A percentile compares a stretch with the other conserved stretches of the same genome.
These are phyloP conservation scores for Allodekkera sacchari DNA, from an alignment of 805 yeast species.

Conservation along the genomic window DNA sequence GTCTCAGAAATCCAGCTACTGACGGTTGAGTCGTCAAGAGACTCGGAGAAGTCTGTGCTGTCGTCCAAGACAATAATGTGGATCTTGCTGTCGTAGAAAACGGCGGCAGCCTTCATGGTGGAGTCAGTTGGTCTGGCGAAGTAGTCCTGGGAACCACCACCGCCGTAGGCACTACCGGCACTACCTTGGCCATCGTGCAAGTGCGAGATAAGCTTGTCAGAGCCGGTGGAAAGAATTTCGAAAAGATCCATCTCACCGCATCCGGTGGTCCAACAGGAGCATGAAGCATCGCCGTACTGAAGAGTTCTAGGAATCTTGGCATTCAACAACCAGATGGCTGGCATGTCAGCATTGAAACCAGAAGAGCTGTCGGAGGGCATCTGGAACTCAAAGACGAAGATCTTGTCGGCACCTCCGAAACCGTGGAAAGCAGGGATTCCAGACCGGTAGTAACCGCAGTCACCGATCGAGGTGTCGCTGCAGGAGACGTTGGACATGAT, in stretches of 20 bases:
- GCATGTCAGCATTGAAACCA: slow-evolving; percentile 75
- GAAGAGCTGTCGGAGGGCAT: slow-evolving; percentile 63
- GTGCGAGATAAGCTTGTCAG: slow-evolving; percentile 67
- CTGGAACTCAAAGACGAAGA: slow-evolving; percentile 85
- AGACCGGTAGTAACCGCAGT: slow-evolving; percentile 81
- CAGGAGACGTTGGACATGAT: slow-evolving; percentile 72
- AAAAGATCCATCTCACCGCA: slow-evolving; percentile 97
- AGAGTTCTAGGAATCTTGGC: slow-evolving; percentile 82
- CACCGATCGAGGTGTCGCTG: slow-evolving; percentile 34
- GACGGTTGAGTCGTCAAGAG: slow-evolving; percentile 51
- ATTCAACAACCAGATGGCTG: slow-evolving; percentile 76
- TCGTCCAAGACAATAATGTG: slow-evolving; percentile 56
- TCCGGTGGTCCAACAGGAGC: slow-evolving; percentile 96
- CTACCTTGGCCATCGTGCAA: slow-evolving; percentile 79
- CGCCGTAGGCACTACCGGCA: slow-evolving; percentile 34
- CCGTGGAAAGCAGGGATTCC: slow-evolving; percentile 94
- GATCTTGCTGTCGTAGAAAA: slow-evolving; percentile 56
- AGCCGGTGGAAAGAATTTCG: slow-evolving; percentile 76
- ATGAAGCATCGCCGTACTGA: slow-evolving; percentile 77
- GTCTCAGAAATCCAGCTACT: slow-evolving; percentile 43
- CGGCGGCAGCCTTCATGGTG: slow-evolving; percentile 82
- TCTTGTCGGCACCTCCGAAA: slow-evolving; percentile 74
- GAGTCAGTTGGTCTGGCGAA: slow-evolving; percentile 74
- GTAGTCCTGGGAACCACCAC: slow-evolving; percentile 89
- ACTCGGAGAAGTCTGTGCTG: slow-evolving; percentile 37